phyloP scores from a whole-genome alignment of 2,329 filamentous ascomycete genomes.

The Cercospora zeae-maydis region DNA sequence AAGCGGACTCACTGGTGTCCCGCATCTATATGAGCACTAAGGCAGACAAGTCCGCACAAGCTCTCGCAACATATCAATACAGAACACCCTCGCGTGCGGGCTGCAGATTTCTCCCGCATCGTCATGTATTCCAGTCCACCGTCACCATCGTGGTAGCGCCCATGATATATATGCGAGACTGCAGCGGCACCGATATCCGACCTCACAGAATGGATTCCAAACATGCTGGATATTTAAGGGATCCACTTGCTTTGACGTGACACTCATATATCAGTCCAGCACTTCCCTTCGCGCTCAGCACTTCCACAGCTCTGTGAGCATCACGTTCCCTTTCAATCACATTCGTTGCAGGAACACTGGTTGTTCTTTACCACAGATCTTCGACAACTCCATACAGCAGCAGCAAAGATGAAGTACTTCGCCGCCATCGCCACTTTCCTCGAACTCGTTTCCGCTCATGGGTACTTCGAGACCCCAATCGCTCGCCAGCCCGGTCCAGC shows the following conservation, averaged over 20 bases:
- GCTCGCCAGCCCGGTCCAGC: constrained; percentile 51
- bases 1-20: not conserved
- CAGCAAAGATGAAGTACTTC: constrained; percentile 26
- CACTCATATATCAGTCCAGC: not conserved
- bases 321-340: constrained; percentile 11
- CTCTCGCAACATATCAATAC: not conserved
- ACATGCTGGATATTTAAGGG: not conserved
- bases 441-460: constrained; percentile 52
- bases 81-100: not conserved
- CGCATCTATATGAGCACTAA: not conserved
- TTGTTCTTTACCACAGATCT: constrained; percentile 7
- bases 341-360: constrained; percentile 17
- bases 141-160: not conserved
- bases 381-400: not conserved
- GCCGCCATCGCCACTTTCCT: constrained; percentile 44
- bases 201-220: not conserved
- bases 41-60: constrained; percentile 3
- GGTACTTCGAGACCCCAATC: constrained; percentile 49
- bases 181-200: not conserved
- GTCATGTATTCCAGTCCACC: not conserved
- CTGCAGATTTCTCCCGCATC: not conserved
- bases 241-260: not conserved
- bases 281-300: not conserved
- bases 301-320: constrained; percentile 20
- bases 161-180: constrained; percentile 13